These are phyloP conservation scores for Stachybotrys elegans DNA, from an alignment of 2,329 filamentous ascomycete species.

Conservation along the genomic window DNA sequence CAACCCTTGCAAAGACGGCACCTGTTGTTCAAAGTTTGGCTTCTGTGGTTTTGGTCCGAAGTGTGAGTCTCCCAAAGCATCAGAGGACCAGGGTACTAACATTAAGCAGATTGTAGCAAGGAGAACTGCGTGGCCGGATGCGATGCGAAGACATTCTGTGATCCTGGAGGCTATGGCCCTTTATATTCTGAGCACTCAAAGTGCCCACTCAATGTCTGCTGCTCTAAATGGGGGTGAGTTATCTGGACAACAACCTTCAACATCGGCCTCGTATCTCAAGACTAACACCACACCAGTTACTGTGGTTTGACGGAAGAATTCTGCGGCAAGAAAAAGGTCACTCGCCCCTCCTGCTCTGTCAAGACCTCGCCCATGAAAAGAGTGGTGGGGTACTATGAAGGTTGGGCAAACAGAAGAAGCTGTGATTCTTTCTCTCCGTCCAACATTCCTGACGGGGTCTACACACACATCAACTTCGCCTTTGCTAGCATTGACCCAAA, in stretches of 20 bases:
- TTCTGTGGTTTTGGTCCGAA: slow-evolving; percentile 20
- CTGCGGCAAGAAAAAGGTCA: slow-evolving; percentile 13
- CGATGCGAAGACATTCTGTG: slow-evolving; percentile 18
- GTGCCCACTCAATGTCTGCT: slow-evolving; percentile 33
- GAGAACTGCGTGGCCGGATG: slow-evolving; percentile 17
- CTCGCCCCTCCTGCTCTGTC: slow-evolving; percentile 6
- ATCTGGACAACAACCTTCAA: background rate
- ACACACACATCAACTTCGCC: slow-evolving; percentile 28
- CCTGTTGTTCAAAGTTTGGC: slow-evolving; percentile 21
- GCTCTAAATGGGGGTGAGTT: slow-evolving; percentile 18
- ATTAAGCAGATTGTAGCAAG: background rate
- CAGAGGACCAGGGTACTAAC: background rate
- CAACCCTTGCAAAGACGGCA: slow-evolving; percentile 22
- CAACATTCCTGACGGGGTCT: slow-evolving; percentile 14
- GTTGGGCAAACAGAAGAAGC: slow-evolving; percentile 12
- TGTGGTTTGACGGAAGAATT: slow-evolving; percentile 23
- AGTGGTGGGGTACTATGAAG: slow-evolving; percentile 24
- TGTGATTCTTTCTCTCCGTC: slow-evolving; percentile 19
- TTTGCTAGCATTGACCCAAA: slow-evolving; percentile 26
- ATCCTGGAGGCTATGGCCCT: slow-evolving; percentile 20
- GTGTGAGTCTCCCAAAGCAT: slow-evolving; percentile 4
- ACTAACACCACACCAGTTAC: slow-evolving; percentile 14
- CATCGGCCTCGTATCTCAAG: background rate
- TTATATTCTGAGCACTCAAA: slow-evolving; percentile 10
- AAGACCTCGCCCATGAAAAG: background rate